A percentile compares a stretch with the other conserved stretches of the same genome.
These are phyloP conservation scores for Phylloporus sp. DNA, from an alignment of 768 basidiomycete species.

Conservation along the genomic window DNA sequence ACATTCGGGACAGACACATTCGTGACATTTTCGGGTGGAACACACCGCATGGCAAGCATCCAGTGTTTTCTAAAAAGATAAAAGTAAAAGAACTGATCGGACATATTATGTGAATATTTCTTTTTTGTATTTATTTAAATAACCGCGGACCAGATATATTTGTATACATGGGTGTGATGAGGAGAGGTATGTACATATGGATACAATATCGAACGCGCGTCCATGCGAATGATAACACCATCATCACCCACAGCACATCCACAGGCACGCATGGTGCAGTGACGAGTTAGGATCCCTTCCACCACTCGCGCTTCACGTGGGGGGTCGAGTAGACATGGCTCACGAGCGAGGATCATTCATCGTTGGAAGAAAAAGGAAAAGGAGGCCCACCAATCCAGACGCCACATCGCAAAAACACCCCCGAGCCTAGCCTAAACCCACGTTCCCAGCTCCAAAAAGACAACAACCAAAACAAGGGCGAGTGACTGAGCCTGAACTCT, in stretches of 20 bases:
- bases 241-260: background rate
- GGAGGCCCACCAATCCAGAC: slow-evolving; percentile 7
- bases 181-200: slow-evolving; percentile 1
- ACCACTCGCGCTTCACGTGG: slow-evolving; percentile 6
- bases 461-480: background rate
- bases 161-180: slow-evolving; percentile 3
- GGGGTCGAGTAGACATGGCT: slow-evolving; percentile 11
- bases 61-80: background rate
- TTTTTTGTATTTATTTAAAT: slow-evolving; percentile 8
- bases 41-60: background rate
- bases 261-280: slow-evolving; percentile 2
- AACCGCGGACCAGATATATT: slow-evolving; percentile 8
- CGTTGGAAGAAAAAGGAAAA: slow-evolving; percentile 3
- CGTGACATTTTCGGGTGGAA: background rate
- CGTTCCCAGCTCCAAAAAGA: slow-evolving; percentile 9
- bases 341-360: slow-evolving; percentile 14
- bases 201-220: slow-evolving; percentile 4
- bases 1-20: background rate
- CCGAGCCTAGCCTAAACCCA: slow-evolving; percentile 11
- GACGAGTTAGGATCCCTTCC: background rate
- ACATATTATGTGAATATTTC: background rate
- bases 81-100: background rate
- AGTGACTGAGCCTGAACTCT: slow-evolving; percentile 10
- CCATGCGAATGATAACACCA: slow-evolving; percentile 3
- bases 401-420: slow-evolving; percentile 9